Base-by-base conservation (phyloP, 257 asterid genomes). In the Paraleonurus japonicus region DNA sequence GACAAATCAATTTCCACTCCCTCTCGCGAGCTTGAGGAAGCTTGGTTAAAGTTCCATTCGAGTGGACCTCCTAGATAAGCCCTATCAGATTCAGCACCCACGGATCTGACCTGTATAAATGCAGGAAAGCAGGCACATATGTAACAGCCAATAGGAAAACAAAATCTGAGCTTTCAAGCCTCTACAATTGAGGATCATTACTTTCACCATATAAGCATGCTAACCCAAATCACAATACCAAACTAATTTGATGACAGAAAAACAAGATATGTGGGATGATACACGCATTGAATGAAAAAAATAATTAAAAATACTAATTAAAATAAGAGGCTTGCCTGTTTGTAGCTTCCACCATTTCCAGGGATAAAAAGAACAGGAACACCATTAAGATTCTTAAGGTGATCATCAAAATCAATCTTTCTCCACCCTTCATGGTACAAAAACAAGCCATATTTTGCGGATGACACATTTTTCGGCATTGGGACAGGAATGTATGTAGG, bases 281-380 rank as follows among this genome's bases (percentile, higher is more conserved):
- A 51, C 30, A 63, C n/a, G 17, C 55, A 68, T 8, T n/a, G 26
- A 3, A 63, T 53, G 61, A 6, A 32, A 16, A 15, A 20, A 8
- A 8, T 12, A 8, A 8, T 12, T 22, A 4, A 10, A 45, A 68
- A 55, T 32, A 50, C 39, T 64, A 45, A 27, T 64, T 65, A 59
- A 35, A 69, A 61, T 16, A 43, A 73, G 68, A 55, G 41, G 71
- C 87, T 86, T 79, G 79, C 99, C 99, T 95, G 99, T 79, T 92
- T 95, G 90, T 89, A 89, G 90, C 99, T 95, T 71, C 99, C 99
- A 47, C 99, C 93, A 72, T 95, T 95, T 48, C 99, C 99, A 65
- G 99, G 99, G 70, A 95, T 88, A 55, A 95, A 95, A 70, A 95
- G 96, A 81, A 95, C 86, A 65, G 99, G 99, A 75, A 87, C 85